Conservation (phyloP, 176 grass and related monocot species). For the Miscanthus lutarioriparius region DNA sequence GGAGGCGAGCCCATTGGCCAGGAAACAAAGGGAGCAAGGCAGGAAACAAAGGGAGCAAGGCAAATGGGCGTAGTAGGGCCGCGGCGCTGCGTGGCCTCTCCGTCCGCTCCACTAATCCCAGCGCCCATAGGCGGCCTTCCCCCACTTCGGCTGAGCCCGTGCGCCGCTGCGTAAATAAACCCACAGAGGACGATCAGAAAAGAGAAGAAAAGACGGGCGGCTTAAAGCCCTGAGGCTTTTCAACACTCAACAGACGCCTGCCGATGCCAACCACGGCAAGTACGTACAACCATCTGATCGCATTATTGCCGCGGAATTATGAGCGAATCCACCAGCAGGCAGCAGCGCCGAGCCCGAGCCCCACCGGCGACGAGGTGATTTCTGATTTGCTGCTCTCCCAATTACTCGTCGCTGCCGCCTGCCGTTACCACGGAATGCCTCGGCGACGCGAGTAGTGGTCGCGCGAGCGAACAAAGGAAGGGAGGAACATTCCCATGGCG, state of each 20-base stretch:
- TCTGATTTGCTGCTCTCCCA: background rate
- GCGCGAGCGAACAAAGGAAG: background rate
- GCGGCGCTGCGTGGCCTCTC: conserved; percentile 33
- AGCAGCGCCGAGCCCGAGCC: too few relatives aligned
- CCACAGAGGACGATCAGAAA: background rate
- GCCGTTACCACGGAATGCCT: background rate
- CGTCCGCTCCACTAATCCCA: conserved; percentile 45
- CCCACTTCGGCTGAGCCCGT: background rate
- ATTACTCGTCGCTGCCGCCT: background rate
- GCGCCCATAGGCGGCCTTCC: conserved; percentile 32
- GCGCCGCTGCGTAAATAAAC: background rate
- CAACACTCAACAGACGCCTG: background rate
- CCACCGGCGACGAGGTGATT: background rate
- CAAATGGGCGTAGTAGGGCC: conserved; percentile 26
- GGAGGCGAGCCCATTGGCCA: conserved; percentile 44
- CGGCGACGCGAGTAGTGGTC: conserved; percentile 18
- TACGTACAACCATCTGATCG: conserved; percentile 49
- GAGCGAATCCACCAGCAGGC: conserved; percentile 51
- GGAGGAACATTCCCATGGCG: conserved; percentile 43
- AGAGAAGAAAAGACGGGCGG: background rate
- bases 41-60: conserved; percentile 33
- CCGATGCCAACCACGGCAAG: conserved; percentile 9
- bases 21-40: conserved; percentile 34
- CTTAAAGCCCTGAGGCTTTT: conserved; percentile 57
- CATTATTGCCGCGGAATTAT: conserved; percentile 52